Evolutionary conservation across 805 yeast genomes (phyloP).

Genomic region (Lachancea meyersii): DNA sequence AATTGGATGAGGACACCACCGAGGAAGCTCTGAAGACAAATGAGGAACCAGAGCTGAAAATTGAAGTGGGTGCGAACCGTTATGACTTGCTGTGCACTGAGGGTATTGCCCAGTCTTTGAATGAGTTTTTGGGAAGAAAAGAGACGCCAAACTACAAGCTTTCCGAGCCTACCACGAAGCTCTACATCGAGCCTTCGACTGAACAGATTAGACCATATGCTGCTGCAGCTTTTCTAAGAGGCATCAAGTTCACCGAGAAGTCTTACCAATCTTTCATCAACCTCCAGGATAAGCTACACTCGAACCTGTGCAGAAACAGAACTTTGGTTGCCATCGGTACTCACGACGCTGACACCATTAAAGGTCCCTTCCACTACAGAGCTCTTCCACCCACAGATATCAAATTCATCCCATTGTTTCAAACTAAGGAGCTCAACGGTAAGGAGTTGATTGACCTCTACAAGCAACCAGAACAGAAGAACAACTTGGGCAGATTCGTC

Average conservation of each 20-base stretch:
- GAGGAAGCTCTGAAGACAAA: slow-evolving; percentile 41
- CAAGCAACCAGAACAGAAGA: slow-evolving; percentile 60
- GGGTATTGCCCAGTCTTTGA: slow-evolving; percentile 93
- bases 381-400: slow-evolving; percentile 76
- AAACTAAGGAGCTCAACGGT: slow-evolving; percentile 65
- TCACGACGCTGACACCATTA: slow-evolving; percentile 79
- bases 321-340: slow-evolving; percentile 98
- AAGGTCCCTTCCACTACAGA: slow-evolving; percentile 81
- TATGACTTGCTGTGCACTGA: slow-evolving; percentile 97
- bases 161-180: slow-evolving; percentile 53
- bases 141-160: slow-evolving; percentile 63
- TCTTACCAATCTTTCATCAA: slow-evolving; percentile 91
- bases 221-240: slow-evolving; percentile 88
- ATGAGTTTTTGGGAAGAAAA: slow-evolving; percentile 73
- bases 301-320: slow-evolving; percentile 95
- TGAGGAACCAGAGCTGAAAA: slow-evolving; percentile 86
- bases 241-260: slow-evolving; percentile 73
- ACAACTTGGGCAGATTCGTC: slow-evolving; percentile 80
- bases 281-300: slow-evolving; percentile 90
- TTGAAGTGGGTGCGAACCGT: slow-evolving; percentile 97
- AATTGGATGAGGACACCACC: slow-evolving; percentile 95
- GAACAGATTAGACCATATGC: slow-evolving; percentile 81
- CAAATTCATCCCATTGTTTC: slow-evolving; percentile 70
- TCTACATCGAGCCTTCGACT: slow-evolving; percentile 74
- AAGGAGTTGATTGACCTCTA: slow-evolving; percentile 79